Evolutionary conservation across 306 rosid genomes (phyloP).

Genomic region (Vigna trinervia): DNA sequence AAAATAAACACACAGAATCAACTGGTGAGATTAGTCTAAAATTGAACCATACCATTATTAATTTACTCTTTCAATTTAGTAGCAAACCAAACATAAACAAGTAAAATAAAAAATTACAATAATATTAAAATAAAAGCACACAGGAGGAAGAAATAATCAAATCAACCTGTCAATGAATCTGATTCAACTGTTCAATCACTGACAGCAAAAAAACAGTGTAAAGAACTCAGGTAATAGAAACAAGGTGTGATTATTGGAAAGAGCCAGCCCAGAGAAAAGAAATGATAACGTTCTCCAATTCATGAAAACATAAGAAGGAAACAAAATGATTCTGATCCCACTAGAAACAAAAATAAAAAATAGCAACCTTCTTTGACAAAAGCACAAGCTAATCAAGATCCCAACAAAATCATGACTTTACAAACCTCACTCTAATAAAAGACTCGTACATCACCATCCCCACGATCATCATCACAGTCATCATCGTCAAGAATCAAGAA

Average conservation of each 20-base stretch:
- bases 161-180: conserved; percentile 46
- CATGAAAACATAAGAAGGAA: conserved; percentile 46
- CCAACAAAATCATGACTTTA: conserved; percentile 44
- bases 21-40: conserved; percentile 4
- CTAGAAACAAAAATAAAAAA: conserved; percentile 32
- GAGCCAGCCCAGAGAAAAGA: conserved; percentile 43
- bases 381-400: conserved; percentile 57
- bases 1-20: conserved; percentile 1
- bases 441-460: conserved; percentile 2
- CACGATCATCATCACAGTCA: neutral
- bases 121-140: conserved; percentile 7
- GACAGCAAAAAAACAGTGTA: conserved; percentile 43
- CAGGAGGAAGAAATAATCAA: conserved; percentile 31
- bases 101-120: neutral
- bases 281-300: conserved; percentile 29
- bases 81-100: conserved; percentile 16
- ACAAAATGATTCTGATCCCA: conserved; percentile 58
- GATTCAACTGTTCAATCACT: conserved; percentile 45
- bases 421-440: conserved; percentile 21
- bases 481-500: neutral
- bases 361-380: conserved; percentile 48
- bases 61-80: conserved; percentile 10
- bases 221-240: conserved; percentile 34
- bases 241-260: conserved; percentile 41
- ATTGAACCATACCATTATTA: conserved; percentile 26